Evolutionary conservation across 805 yeast genomes (phyloP).

Genomic region (Sungouiozyma intestinalis): DNA sequence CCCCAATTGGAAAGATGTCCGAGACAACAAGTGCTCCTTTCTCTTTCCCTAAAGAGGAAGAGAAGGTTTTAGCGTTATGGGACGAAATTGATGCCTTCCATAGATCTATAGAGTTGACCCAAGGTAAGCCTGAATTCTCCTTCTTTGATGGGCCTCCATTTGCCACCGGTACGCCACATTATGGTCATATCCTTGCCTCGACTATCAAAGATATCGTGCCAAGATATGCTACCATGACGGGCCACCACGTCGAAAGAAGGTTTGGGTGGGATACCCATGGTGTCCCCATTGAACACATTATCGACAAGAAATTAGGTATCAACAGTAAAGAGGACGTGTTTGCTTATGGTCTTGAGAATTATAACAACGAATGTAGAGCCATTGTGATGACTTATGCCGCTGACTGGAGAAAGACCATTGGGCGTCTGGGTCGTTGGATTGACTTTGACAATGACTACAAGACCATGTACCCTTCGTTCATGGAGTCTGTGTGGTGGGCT

Average conservation of each 20-base stretch:
- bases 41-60: slow-evolving; percentile 86
- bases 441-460: slow-evolving; percentile 98
- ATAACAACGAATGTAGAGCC: slow-evolving; percentile 88
- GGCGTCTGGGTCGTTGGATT: slow-evolving; percentile 97
- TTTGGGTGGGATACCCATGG: slow-evolving; percentile 99
- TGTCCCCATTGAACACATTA: slow-evolving; percentile 95
- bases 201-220: slow-evolving; percentile 97
- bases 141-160: slow-evolving; percentile 99
- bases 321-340: slow-evolving; percentile 90
- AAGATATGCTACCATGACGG: slow-evolving; percentile 96
- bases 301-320: slow-evolving; percentile 93
- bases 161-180: slow-evolving; percentile 99
- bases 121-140: slow-evolving; percentile 79
- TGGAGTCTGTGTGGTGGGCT: slow-evolving; percentile 99
- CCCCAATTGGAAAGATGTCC: slow-evolving; percentile 73
- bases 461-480: slow-evolving; percentile 87
- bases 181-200: slow-evolving; percentile 94
- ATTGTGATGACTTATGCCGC: slow-evolving; percentile 96
- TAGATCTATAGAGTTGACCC: slow-evolving; percentile 67
- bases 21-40: slow-evolving; percentile 32
- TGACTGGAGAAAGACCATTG: slow-evolving; percentile 90
- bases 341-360: slow-evolving; percentile 86
- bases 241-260: slow-evolving; percentile 90
- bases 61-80: slow-evolving; percentile 72
- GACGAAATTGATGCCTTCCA: slow-evolving; percentile 90